Evolutionary conservation across 106 monocot genomes (phyloP), one percentile per base, ranked within the genome.

Genomic region (Triglochin maritima): DNA sequence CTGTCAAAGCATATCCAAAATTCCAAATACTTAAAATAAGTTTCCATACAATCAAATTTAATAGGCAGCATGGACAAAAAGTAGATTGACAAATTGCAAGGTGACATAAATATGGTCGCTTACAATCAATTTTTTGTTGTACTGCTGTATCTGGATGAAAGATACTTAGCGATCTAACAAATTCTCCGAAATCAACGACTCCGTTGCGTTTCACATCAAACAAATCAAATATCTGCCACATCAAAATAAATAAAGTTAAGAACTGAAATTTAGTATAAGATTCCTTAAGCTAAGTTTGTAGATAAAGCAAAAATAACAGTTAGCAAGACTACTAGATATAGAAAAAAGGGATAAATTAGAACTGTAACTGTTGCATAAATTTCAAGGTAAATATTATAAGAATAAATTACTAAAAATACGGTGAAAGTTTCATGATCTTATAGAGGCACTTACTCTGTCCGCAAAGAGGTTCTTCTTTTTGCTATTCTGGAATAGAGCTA

Each of bases 181-280:
- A 94, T 75, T 87, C 94, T 47, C 81, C 94, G 73, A 94, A 94
- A 67, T 94, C 94, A 58, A 94, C 89, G 45, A 89, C 86, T 49
- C 88, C 88, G 60, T 83, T 88, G 63, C 73, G 62, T 65, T 88
- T 93, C 47, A 79, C 17, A 71, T 93, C 92, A 80, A 92, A 92
- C 62, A 88, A 64, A 68, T 88, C 83, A 75, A 92, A 92, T 56
- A 92, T 66, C 88, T 92, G 82, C 29, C 29, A 29, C 1, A 29
- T 29, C 29, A 29, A 29, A 29, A 29, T 29, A 29, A 29, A 29
- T 29, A 29, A 29, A 29, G 29, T 29, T 29, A 29, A 29, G 1
- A 29, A 29, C 1, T 29, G 29, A 29, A 29, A 29, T 29, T 29
- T 29, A 29, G 29, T 29, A 29, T 29, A 29, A 29, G 29, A 29